Evolutionary conservation across 345 rosid genomes (phyloP).

Genomic region (Mangifera indica): DNA sequence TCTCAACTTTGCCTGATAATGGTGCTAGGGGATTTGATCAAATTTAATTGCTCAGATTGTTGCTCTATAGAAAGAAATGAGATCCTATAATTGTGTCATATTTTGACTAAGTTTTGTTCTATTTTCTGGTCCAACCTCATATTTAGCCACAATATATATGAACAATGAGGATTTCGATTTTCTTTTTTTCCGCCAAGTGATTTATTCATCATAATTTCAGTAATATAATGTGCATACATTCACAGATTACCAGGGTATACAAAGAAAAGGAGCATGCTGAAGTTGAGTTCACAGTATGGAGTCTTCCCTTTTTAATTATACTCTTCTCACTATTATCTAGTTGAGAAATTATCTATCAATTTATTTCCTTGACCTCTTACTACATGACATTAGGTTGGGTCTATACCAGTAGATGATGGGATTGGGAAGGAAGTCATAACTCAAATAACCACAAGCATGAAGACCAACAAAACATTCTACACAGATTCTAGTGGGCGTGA

Average conservation of each 20-base stretch:
- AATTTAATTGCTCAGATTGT: neutral
- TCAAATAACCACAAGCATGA: constrained; percentile 65
- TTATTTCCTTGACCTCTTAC: constrained; percentile 23
- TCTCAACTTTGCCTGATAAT: neutral
- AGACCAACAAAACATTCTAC: constrained; percentile 79
- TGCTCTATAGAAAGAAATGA: constrained; percentile 5
- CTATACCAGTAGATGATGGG: constrained; percentile 86
- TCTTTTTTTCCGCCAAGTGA: neutral
- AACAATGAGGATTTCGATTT: neutral
- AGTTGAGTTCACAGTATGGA: constrained; percentile 86
- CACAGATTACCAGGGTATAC: constrained; percentile 80
- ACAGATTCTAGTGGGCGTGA: constrained; percentile 95
- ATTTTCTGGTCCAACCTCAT: neutral
- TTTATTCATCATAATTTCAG: constrained; percentile 11
- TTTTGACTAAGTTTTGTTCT: constrained; percentile 5
- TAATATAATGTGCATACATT: constrained; percentile 20
- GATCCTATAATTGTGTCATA: constrained; percentile 4
- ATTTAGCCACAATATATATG: neutral
- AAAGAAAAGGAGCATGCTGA: constrained; percentile 86
- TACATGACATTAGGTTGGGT: constrained; percentile 63
- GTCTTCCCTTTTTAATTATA: constrained; percentile 28
- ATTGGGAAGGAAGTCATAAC: constrained; percentile 81
- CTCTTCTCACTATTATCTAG: constrained; percentile 1
- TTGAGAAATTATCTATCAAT: constrained; percentile 9
- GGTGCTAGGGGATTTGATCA: neutral